These are phyloP conservation scores for Fraxinus albicans DNA, from an alignment of 305 asterid genomes.

Conservation along the genomic window DNA sequence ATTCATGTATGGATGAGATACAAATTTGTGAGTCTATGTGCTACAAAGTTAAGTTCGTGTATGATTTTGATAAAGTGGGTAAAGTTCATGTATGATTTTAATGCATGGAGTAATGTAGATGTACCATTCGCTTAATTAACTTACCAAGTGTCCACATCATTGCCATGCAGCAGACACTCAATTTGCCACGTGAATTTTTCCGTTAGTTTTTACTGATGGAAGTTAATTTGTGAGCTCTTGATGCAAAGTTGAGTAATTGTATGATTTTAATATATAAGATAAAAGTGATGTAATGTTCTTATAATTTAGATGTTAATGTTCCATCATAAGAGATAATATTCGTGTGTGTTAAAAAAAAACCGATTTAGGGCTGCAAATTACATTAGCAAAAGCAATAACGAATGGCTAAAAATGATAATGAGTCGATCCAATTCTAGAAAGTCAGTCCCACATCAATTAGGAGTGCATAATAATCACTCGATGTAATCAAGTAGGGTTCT, in stretches of 20 bases:
- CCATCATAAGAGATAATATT: neutral
- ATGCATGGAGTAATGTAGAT: neutral
- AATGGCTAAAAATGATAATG: neutral
- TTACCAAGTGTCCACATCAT: neutral
- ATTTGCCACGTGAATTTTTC: too few relatives aligned
- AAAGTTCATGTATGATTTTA: neutral
- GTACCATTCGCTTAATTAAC: neutral
- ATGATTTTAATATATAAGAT: too few relatives aligned
- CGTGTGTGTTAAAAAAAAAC: too few relatives aligned
- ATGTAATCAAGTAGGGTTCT: neutral
- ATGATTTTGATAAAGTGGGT: neutral
- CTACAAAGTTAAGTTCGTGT: neutral
- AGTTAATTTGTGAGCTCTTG: neutral
- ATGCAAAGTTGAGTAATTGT: neutral
- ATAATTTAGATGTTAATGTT: too few relatives aligned
- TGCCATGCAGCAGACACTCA: neutral
- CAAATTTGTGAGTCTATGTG: neutral
- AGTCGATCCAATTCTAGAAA: neutral
- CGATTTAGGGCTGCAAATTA: too few relatives aligned
- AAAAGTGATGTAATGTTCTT: too few relatives aligned
- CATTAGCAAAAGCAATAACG: neutral
- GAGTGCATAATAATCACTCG: neutral
- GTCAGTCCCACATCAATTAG: neutral
- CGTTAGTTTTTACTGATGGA: neutral
- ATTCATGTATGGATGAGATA: too few relatives aligned